Conservation (phyloP, 768 basidiomycete species). For the Tricholoma furcatifolium region DNA sequence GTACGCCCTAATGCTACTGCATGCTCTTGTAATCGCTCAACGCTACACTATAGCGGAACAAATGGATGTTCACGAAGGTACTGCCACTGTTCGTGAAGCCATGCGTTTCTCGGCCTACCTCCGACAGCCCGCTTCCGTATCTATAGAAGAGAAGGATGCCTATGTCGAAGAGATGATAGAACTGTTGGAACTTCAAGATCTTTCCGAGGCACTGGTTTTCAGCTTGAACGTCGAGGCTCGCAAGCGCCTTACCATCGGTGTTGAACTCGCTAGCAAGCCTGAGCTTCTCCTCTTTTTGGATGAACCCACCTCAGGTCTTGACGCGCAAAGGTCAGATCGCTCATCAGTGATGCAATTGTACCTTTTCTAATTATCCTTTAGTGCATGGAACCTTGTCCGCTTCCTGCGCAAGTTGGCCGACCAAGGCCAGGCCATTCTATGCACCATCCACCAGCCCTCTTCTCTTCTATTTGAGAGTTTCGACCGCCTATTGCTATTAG, state of each 20-base stretch:
- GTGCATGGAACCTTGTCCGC: slow-evolving; percentile 79
- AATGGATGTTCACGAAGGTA: slow-evolving; percentile 82
- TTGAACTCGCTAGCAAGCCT: slow-evolving; percentile 87
- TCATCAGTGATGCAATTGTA: slow-evolving; percentile 33
- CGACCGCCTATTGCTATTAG: slow-evolving; percentile 65
- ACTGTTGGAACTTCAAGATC: slow-evolving; percentile 79
- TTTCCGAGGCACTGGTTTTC: slow-evolving; percentile 80
- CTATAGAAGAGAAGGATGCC: slow-evolving; percentile 70
- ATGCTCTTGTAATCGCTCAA: slow-evolving; percentile 19
- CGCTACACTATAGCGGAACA: slow-evolving; percentile 57
- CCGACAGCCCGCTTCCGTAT: slow-evolving; percentile 67
- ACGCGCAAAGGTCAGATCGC: slow-evolving; percentile 37
- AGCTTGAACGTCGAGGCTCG: slow-evolving; percentile 67
- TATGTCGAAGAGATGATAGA: slow-evolving; percentile 86
- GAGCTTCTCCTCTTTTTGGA: slow-evolving; percentile 73
- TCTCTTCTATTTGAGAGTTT: slow-evolving; percentile 86
- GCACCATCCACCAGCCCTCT: slow-evolving; percentile 89
- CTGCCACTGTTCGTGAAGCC: slow-evolving; percentile 81
- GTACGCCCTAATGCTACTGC: slow-evolving; percentile 32
- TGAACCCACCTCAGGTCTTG: slow-evolving; percentile 44
- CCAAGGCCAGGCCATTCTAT: slow-evolving; percentile 85
- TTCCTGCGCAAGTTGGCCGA: slow-evolving; percentile 83
- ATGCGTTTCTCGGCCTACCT: slow-evolving; percentile 85
- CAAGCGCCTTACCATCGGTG: slow-evolving; percentile 89
- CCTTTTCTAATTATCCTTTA: slow-evolving; percentile 45